Evolutionary conservation across 1,139 yeast genomes (phyloP).

Genomic region (Zygoascus sp.): DNA sequence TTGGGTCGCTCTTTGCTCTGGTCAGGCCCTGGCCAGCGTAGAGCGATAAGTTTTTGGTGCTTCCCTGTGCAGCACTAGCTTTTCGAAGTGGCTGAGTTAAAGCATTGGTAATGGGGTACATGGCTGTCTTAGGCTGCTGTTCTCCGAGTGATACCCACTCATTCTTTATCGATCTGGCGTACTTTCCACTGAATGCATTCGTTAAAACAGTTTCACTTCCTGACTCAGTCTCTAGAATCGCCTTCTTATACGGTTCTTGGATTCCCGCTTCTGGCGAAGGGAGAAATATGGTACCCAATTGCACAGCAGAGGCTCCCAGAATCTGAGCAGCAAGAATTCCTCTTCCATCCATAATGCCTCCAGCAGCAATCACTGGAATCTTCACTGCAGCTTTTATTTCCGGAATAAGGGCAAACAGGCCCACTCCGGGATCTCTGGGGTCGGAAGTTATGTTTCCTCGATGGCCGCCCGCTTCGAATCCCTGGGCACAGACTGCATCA

Average conservation of each 20-base stretch:
- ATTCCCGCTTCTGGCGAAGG: constrained; percentile 19
- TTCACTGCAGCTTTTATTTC: constrained; percentile 32
- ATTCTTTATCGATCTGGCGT: constrained; percentile 20
- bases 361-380: constrained; percentile 41
- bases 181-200: constrained; percentile 20
- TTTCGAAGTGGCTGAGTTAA: constrained; percentile 19
- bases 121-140: constrained; percentile 11
- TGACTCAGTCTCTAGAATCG: constrained; percentile 9
- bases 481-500: constrained; percentile 46
- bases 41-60: constrained; percentile 15
- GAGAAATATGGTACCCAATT: constrained; percentile 34
- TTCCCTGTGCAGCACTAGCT: constrained; percentile 13
- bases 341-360: constrained; percentile 42
- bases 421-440: constrained; percentile 22
- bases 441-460: constrained; percentile 38
- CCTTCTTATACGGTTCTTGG: constrained; percentile 15
- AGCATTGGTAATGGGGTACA: constrained; percentile 22
- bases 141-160: constrained; percentile 14
- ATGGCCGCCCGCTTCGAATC: constrained; percentile 54
- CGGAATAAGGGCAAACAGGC: constrained; percentile 27
- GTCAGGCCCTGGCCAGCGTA: constrained; percentile 21
- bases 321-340: constrained; percentile 33
- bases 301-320: constrained; percentile 43
- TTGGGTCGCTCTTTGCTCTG: not conserved
- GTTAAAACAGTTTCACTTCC: constrained; percentile 19